These are phyloP conservation scores for Sextonia rubra DNA, from an alignment of 164 flowering plant species.

Conservation along the genomic window DNA sequence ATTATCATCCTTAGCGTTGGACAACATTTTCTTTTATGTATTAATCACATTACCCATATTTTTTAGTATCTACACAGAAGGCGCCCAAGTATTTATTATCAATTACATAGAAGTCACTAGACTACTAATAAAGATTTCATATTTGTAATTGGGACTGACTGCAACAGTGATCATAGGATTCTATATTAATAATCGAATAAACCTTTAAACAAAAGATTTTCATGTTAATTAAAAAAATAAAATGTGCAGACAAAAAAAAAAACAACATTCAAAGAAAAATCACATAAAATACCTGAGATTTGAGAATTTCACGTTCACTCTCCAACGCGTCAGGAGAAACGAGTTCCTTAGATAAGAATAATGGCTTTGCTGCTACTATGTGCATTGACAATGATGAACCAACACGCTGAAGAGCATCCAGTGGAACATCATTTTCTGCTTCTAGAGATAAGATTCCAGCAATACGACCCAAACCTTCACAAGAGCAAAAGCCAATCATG, in stretches of 20 bases:
- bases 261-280: background rate
- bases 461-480: slow-evolving; percentile 85
- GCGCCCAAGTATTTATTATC: too few species aligned
- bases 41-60: too few species aligned
- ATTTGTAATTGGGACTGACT: background rate
- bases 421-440: slow-evolving; percentile 44
- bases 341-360: slow-evolving; percentile 74
- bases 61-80: too few species aligned
- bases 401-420: slow-evolving; percentile 63
- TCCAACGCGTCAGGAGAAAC: slow-evolving; percentile 76
- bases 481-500: background rate
- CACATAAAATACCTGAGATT: slow-evolving; percentile 64
- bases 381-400: slow-evolving; percentile 98
- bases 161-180: background rate
- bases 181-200: background rate
- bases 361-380: slow-evolving; percentile 86
- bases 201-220: background rate
- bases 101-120: too few species aligned
- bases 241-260: too few species aligned
- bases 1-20: too few species aligned
- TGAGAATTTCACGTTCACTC: slow-evolving; percentile 76
- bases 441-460: slow-evolving; percentile 83
- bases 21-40: too few species aligned
- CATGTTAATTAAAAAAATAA: too few species aligned
- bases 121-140: too few species aligned